These are phyloP conservation scores for Russula sp. DNA, from an alignment of 768 basidiomycete genomes.

Conservation along the genomic window DNA sequence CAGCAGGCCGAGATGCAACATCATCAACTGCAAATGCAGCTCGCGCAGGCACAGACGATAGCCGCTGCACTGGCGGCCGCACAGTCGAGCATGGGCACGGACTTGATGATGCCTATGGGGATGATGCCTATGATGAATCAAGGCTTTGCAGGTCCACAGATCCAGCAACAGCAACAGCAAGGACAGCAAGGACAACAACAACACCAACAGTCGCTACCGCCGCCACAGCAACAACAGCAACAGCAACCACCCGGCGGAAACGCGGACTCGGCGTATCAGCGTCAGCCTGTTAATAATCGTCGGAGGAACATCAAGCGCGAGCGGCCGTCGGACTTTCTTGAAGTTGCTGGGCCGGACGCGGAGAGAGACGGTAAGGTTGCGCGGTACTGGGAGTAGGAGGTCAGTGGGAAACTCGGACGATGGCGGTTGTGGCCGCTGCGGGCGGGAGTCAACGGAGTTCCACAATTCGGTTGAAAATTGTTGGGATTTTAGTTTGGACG, in stretches of 20 bases:
- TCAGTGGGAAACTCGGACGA: conserved; percentile 35
- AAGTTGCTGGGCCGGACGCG: conserved; percentile 49
- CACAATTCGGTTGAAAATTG: neutral
- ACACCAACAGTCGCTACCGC: conserved; percentile 38
- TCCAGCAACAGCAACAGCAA: conserved; percentile 31
- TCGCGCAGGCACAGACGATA: conserved; percentile 75
- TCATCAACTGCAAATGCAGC: conserved; percentile 73
- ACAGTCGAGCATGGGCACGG: conserved; percentile 39
- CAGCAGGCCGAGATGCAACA: conserved; percentile 82
- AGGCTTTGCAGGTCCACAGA: conserved; percentile 24
- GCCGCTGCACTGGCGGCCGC: conserved; percentile 52
- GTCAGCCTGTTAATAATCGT: conserved; percentile 77
- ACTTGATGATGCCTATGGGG: conserved; percentile 40
- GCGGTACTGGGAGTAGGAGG: conserved; percentile 83
- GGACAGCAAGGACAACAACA: conserved; percentile 40
- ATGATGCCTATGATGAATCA: conserved; percentile 28
- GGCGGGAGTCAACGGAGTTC: neutral
- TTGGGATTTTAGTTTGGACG: neutral
- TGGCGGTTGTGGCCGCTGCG: neutral
- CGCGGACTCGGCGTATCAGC: conserved; percentile 84
- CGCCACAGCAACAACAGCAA: conserved; percentile 44
- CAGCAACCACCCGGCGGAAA: conserved; percentile 60
- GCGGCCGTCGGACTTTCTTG: conserved; percentile 79
- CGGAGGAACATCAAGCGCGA: conserved; percentile 77
- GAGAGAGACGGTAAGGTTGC: conserved; percentile 62